Percentiles rank a stretch among this genome's conserved stretches.
phyloP scores from a whole-genome alignment of 2,329 filamentous ascomycete genomes.

The Claviceps lovelessii region DNA sequence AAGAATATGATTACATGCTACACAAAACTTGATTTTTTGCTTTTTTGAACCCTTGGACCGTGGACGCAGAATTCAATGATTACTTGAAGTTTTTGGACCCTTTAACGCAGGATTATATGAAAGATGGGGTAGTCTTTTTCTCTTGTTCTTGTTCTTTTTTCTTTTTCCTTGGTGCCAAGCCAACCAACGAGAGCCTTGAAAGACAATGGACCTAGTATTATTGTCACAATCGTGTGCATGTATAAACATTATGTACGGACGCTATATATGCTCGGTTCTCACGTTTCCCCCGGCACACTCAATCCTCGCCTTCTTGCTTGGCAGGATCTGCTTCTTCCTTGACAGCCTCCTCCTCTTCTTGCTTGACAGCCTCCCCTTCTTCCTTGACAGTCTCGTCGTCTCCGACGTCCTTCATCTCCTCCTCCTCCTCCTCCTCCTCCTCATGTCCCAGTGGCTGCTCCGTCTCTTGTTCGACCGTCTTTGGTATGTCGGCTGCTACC shows the following conservation, averaged over 20 bases:
- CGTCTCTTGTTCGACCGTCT: constrained; percentile 4
- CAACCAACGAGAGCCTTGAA: not conserved
- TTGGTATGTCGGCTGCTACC: constrained; percentile 3
- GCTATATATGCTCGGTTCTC: constrained; percentile 9
- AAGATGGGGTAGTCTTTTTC: no score
- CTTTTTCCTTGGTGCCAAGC: no score
- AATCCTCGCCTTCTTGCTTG: not conserved
- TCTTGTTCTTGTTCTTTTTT: no score
- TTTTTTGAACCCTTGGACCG: no score
- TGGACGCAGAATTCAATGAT: no score
- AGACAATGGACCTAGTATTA: not conserved
- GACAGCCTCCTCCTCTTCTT: not conserved
- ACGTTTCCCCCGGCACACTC: not conserved
- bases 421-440: not conserved
- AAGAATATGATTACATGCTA: no score
- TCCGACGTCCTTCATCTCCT: constrained; percentile 7
- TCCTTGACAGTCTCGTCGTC: not conserved
- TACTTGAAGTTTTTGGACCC: no score
- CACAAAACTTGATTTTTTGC: no score
- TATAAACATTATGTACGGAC: constrained; percentile 25
- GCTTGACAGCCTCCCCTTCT: not conserved
- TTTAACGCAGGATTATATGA: no score
- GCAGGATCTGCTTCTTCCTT: not conserved
- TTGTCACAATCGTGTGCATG: not conserved
- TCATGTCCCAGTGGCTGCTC: constrained; percentile 1